Percentiles rank a stretch among this genome's conserved stretches.
These are phyloP conservation scores for Thelonectria rubi DNA, from an alignment of 2,329 filamentous ascomycete genomes.

Conservation along the genomic window DNA sequence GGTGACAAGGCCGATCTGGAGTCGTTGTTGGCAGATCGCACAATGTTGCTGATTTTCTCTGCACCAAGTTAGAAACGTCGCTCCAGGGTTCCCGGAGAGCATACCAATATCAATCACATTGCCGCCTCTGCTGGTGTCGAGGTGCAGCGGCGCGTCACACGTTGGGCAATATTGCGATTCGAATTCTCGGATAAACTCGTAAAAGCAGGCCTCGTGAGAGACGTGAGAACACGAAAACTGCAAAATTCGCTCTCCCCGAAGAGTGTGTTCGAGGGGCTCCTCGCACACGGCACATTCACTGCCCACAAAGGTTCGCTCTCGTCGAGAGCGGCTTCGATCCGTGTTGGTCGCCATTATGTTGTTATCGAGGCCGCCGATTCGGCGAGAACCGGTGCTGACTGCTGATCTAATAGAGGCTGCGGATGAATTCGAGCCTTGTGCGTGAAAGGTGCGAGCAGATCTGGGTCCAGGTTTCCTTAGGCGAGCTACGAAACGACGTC, in stretches of 20 bases:
- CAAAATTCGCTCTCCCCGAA: constrained; percentile 91
- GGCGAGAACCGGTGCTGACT: constrained; percentile 45
- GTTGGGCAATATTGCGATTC: constrained; percentile 94
- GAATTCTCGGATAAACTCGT: constrained; percentile 95
- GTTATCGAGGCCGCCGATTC: constrained; percentile 51
- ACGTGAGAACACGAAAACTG: constrained; percentile 98
- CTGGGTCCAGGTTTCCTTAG: constrained; percentile 42
- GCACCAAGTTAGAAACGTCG: constrained; percentile 39
- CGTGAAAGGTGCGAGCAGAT: constrained; percentile 34
- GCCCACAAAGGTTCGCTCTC: constrained; percentile 94
- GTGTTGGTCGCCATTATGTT: constrained; percentile 58
- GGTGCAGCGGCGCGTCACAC: constrained; percentile 88
- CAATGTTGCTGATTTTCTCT: constrained; percentile 96
- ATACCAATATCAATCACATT: constrained; percentile 91
- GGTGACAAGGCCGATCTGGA: constrained; percentile 61
- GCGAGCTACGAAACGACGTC: constrained; percentile 34
- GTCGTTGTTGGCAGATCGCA: constrained; percentile 79
- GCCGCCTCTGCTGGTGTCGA: constrained; percentile 91
- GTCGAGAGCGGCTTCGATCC: constrained; percentile 80
- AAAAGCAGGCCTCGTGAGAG: constrained; percentile 97
- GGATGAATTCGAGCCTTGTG: constrained; percentile 46
- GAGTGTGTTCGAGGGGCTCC: constrained; percentile 93
- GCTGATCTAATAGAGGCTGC: constrained; percentile 47
- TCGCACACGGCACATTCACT: constrained; percentile 96
- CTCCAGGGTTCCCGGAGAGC: constrained; percentile 39